Conservation (phyloP, 345 rosid species). For the Mercurialis annua region DNA sequence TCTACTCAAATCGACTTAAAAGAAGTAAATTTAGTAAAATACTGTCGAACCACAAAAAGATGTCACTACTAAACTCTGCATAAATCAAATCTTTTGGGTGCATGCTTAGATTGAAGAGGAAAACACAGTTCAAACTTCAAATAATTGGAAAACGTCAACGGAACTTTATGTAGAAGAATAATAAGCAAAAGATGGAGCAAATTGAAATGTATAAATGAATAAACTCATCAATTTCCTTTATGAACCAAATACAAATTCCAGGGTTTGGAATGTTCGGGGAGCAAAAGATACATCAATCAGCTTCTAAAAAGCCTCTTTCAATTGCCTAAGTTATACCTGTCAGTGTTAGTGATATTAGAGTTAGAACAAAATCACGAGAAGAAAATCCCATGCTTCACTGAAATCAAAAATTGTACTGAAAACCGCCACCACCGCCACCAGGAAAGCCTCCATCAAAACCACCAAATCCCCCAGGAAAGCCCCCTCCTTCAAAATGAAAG, state of each 20-base stretch:
- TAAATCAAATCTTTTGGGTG: too few species aligned
- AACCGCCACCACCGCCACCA: conserved; percentile 66
- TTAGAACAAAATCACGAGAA: neutral
- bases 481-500: conserved; percentile 90
- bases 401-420: conserved; percentile 60
- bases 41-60: too few species aligned
- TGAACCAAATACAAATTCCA: conserved; percentile 16
- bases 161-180: neutral
- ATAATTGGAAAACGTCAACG: neutral
- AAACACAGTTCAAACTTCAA: neutral
- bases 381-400: neutral
- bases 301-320: neutral
- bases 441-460: conserved; percentile 64
- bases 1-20: too few species aligned
- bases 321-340: conserved; percentile 11
- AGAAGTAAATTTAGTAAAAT: too few species aligned
- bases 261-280: neutral
- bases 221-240: conserved; percentile 1
- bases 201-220: neutral
- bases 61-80: too few species aligned
- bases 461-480: conserved; percentile 80
- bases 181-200: neutral
- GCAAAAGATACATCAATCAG: conserved; percentile 4
- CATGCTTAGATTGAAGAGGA: too few species aligned
- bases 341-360: conserved; percentile 10